These are phyloP conservation scores for Paecilomyces sp. DNA, from an alignment of 2,329 filamentous ascomycete genomes.

Conservation along the genomic window DNA sequence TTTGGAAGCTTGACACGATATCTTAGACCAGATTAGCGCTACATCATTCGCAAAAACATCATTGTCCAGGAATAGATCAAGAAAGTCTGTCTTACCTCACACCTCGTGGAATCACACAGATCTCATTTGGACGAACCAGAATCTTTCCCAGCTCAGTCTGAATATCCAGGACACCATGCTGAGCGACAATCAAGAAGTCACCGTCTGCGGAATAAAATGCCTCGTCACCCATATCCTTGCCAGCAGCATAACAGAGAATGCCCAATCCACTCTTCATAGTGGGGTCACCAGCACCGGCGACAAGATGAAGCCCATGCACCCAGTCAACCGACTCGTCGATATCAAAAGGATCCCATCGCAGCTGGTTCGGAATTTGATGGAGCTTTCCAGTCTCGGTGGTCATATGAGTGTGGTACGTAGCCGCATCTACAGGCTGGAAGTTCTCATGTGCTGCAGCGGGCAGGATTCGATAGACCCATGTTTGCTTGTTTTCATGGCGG, in stretches of 20 bases:
- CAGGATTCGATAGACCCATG: conserved; percentile 65
- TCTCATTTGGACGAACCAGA: conserved; percentile 70
- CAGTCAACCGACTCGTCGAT: conserved; percentile 62
- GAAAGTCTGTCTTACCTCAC: conserved; percentile 41
- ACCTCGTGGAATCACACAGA: conserved; percentile 67
- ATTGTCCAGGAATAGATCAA: not conserved
- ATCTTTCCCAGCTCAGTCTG: conserved; percentile 69
- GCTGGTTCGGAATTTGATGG: conserved; percentile 71
- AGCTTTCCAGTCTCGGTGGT: conserved; percentile 44
- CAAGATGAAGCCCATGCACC: conserved; percentile 61
- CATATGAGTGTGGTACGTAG: conserved; percentile 40
- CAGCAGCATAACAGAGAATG: conserved; percentile 73
- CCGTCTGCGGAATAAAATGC: conserved; percentile 83
- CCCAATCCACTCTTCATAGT: conserved; percentile 72
- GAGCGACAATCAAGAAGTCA: conserved; percentile 68
- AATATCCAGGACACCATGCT: conserved; percentile 67
- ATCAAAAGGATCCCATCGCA: conserved; percentile 74
- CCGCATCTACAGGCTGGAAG: conserved; percentile 38
- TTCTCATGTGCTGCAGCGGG: conserved; percentile 55
- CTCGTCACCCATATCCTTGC: conserved; percentile 67
- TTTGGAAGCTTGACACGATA: conserved; percentile 63
- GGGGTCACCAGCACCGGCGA: conserved; percentile 74
- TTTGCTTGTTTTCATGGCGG: conserved; percentile 60
- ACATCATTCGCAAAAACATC: too few species aligned
- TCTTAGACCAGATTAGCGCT: conserved; percentile 11